Evolutionary conservation across 2,329 filamentous ascomycete genomes (phyloP), one percentile per base, ranked within the genome.

Genomic region (Tolypocladium paradoxum): DNA sequence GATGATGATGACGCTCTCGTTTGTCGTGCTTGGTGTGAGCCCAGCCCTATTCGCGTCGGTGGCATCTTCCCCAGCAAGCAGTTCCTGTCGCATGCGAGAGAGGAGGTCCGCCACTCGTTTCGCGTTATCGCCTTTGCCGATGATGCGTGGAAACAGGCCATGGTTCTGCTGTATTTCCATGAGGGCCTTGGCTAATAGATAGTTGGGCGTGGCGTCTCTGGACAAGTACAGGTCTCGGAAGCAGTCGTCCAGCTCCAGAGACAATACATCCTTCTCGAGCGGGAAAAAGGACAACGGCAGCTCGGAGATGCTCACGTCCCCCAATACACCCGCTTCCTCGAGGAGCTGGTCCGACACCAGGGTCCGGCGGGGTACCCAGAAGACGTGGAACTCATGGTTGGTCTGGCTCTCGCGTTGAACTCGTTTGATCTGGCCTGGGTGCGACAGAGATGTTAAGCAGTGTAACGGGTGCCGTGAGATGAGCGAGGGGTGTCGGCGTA

Each of bases 361-460:
- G 4, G 93, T 97, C 56, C 93, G 87, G 54, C 93, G 84, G 6
- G 95, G 92, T 43, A 95, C 88, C 88, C 93, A 97, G 67, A 96
- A 92, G 61, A 99, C 87, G 57, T 91, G 92, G 67, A 97, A 96
- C 62, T 99, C 92, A 79, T 99, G 93, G 60, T 90, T 88, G 48
- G 85, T 88, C 64, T 90, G 87, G 66, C 87, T 91, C 69, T 93
- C 90, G 64, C 86, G 87, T 63, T 92, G 89, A 54, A 97, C 77
- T 56, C 88, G 85, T 68, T 91, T 92, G 62, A 97, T 90, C 74
- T 97, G 90, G 61, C 88, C 92, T 96, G 46, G 40, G 36, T 54
- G 37, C 24, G 65, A 50, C 63, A 57, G 73, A 48, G 16, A 78
- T 73, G 46, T 56, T 55, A 55, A 60, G 54, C 58, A 54, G 53